Evolutionary conservation across 345 rosid genomes (phyloP).

Genomic region (Eucalyptus erythrocorys): DNA sequence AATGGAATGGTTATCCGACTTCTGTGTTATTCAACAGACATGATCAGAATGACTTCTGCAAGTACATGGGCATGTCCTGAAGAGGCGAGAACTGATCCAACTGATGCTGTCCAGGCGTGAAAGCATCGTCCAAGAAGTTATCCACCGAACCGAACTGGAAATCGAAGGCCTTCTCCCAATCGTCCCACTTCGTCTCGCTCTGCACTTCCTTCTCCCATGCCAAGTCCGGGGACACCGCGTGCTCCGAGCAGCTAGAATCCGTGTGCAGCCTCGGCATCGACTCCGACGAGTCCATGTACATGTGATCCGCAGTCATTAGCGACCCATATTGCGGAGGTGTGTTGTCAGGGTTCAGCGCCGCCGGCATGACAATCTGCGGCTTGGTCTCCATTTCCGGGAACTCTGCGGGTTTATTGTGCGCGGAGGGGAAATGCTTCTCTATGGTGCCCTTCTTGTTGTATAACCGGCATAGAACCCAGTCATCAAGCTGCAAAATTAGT

Average conservation of each 20-base stretch:
- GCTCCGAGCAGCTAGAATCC: slow-evolving; percentile 62
- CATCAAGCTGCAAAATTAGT: slow-evolving; percentile 53
- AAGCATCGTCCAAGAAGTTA: slow-evolving; percentile 34
- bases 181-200: slow-evolving; percentile 38
- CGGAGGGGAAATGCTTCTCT: slow-evolving; percentile 34
- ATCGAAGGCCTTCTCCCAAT: slow-evolving; percentile 10
- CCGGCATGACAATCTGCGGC: slow-evolving; percentile 5
- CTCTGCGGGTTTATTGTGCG: neutral
- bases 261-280: slow-evolving; percentile 38
- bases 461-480: slow-evolving; percentile 76
- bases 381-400: slow-evolving; percentile 21
- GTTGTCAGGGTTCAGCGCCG: neutral
- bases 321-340: neutral
- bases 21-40: neutral
- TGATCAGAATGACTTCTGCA: slow-evolving; percentile 4
- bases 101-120: slow-evolving; percentile 30
- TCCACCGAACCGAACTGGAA: slow-evolving; percentile 23
- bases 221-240: slow-evolving; percentile 41
- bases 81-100: slow-evolving; percentile 20
- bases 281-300: slow-evolving; percentile 40
- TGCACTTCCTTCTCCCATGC: slow-evolving; percentile 44
- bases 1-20: neutral
- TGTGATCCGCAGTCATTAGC: neutral
- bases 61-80: slow-evolving; percentile 21
- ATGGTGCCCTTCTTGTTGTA: slow-evolving; percentile 73